phyloP scores from a whole-genome alignment of 306 rosid genomes.

The Vigna unguiculata region DNA sequence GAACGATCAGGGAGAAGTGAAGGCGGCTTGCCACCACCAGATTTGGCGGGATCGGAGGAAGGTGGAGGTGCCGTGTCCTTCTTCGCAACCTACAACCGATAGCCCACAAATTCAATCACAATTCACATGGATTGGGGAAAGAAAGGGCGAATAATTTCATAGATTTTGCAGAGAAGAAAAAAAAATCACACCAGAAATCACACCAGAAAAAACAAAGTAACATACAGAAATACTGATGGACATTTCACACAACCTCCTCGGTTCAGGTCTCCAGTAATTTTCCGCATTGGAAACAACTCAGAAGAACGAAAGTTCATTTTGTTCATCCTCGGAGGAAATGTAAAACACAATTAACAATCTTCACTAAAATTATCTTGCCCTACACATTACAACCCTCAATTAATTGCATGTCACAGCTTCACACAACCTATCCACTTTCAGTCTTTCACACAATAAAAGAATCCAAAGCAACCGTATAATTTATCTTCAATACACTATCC shows the following conservation, averaged over 20 bases:
- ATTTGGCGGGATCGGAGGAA: conserved; percentile 76
- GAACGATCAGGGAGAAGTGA: conserved; percentile 70
- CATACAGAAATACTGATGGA: not conserved
- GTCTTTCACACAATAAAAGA: not conserved
- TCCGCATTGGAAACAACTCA: conserved; percentile 61
- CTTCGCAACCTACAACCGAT: conserved; percentile 63
- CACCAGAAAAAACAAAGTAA: too few relatives aligned
- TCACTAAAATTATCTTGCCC: not conserved
- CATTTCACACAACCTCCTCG: conserved; percentile 62
- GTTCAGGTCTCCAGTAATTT: conserved; percentile 84
- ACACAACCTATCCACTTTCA: not conserved
- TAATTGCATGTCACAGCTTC: not conserved
- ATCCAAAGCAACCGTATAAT: not conserved
- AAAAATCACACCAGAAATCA: not conserved
- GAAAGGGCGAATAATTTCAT: too few relatives aligned
- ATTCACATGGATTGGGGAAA: not conserved
- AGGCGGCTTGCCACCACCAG: conserved; percentile 85
- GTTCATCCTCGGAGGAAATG: conserved; percentile 62
- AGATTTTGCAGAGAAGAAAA: not conserved
- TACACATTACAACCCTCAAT: not conserved
- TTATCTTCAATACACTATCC: not conserved
- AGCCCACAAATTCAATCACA: not conserved
- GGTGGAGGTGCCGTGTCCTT: conserved; percentile 84
- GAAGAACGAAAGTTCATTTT: conserved; percentile 64
- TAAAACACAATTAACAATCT: too few relatives aligned